Evolutionary conservation across 345 rosid genomes (phyloP).

Genomic region (Populus tremula): DNA sequence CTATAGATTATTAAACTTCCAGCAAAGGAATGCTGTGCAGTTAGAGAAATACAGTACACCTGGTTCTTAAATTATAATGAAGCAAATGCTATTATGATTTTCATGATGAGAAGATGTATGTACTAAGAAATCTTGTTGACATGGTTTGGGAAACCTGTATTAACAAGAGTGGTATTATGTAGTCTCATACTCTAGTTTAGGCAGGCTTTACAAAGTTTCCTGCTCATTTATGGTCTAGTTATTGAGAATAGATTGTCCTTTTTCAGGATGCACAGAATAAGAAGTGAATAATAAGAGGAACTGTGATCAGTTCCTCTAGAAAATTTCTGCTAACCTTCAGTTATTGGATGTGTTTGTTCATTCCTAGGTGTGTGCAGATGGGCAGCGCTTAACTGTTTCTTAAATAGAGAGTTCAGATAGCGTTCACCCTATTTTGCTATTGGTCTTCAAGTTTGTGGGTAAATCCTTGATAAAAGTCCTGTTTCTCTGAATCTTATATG

Average conservation of each 20-base stretch:
- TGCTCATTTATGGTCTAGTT: not conserved
- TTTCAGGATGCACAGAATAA: not conserved
- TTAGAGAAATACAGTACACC: not conserved
- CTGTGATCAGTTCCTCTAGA: not conserved
- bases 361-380: not conserved
- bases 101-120: not conserved
- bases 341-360: not conserved
- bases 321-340: not conserved
- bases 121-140: not conserved
- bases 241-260: not conserved
- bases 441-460: not conserved
- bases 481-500: too few species aligned
- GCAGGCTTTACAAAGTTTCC: not conserved
- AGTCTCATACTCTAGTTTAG: too few species aligned
- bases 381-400: not conserved
- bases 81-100: not conserved
- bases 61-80: not conserved
- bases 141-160: not conserved
- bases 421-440: not conserved
- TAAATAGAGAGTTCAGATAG: not conserved
- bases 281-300: not conserved
- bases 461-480: too few species aligned
- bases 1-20: not conserved
- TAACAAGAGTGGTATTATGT: not conserved
- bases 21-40: too few species aligned